Percentiles rank a stretch among this genome's conserved stretches.
Conservation (phyloP, 2,329 filamentous ascomycete genomes). For the Amylocarpus encephaloides region DNA sequence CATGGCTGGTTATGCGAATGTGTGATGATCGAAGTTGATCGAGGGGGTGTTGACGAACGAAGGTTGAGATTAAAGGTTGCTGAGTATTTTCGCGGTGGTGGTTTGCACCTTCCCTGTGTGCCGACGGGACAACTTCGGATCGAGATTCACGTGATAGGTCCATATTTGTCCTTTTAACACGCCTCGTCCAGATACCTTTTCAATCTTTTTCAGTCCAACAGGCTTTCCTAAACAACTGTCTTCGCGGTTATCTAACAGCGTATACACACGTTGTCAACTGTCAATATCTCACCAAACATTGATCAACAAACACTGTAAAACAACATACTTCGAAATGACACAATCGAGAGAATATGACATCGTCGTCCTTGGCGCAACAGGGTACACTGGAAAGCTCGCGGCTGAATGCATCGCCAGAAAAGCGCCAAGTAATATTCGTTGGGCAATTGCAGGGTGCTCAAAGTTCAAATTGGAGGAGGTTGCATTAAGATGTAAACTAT, state of each 20-base stretch:
- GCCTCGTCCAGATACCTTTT: no score
- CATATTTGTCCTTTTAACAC: no score
- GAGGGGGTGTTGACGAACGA: slow-evolving; percentile 3
- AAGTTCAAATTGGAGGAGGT: slow-evolving; percentile 65
- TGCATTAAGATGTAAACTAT: slow-evolving; percentile 55
- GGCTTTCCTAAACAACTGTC: no score
- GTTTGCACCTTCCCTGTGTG: slow-evolving; percentile 6
- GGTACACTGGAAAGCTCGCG: slow-evolving; percentile 76
- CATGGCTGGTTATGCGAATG: slow-evolving; percentile 58
- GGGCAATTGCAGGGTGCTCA: slow-evolving; percentile 85
- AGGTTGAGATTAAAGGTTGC: slow-evolving; percentile 17
- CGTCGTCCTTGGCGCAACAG: slow-evolving; percentile 62
- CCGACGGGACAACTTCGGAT: no score
- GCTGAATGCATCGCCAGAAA: slow-evolving; percentile 67
- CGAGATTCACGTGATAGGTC: neutral
- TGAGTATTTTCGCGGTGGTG: slow-evolving; percentile 6
- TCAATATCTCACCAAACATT: no score
- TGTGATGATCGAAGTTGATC: slow-evolving; percentile 10
- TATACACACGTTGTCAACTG: no score
- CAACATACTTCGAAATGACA: slow-evolving; percentile 11
- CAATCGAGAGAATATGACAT: slow-evolving; percentile 49
- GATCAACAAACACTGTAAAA: no score
- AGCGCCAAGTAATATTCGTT: slow-evolving; percentile 71
- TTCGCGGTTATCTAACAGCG: no score
- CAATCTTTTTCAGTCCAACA: no score